These are phyloP conservation scores for Marchantia polymorpha DNA, from an alignment of 225 moss, liverwort and hornwort genomes.

Conservation along the genomic window DNA sequence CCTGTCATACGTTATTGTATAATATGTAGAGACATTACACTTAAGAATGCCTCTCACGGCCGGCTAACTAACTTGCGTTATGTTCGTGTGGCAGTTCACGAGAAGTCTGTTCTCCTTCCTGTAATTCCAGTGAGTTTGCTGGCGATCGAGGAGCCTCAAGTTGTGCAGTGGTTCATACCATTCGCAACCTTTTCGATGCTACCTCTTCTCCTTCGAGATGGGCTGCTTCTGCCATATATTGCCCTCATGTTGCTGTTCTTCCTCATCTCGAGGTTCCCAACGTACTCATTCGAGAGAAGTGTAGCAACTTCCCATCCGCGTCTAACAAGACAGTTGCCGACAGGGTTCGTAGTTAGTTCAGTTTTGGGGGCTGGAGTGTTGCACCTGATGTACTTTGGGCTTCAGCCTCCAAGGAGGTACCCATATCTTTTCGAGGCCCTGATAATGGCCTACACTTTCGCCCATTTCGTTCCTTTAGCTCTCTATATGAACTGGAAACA, in stretches of 20 bases:
- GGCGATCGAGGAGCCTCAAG: conserved; percentile 69
- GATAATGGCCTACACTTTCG: conserved; percentile 69
- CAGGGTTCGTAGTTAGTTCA: conserved; percentile 41
- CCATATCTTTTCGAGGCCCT: conserved; percentile 86
- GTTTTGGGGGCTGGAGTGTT: conserved; percentile 52
- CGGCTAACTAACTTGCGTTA: not conserved
- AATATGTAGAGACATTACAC: not conserved
- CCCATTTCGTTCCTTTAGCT: conserved; percentile 68
- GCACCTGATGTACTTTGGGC: conserved; percentile 58
- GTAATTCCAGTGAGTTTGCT: conserved; percentile 78
- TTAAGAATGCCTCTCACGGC: not conserved
- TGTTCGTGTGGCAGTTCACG: conserved; percentile 72
- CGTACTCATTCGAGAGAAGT: conserved; percentile 15
- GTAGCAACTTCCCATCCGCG: conserved; percentile 12
- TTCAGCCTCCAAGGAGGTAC: conserved; percentile 65
- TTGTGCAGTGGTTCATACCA: conserved; percentile 62
- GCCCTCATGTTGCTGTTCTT: conserved; percentile 61
- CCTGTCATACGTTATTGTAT: not conserved
- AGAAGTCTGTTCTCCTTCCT: conserved; percentile 92
- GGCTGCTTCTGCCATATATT: conserved; percentile 67
- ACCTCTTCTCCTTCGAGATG: conserved; percentile 82
- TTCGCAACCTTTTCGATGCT: conserved; percentile 92
- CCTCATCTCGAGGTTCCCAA: conserved; percentile 46
- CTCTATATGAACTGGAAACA: conserved; percentile 76
- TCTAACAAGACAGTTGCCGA: conserved; percentile 4